Base-by-base conservation (phyloP, 805 yeast genomes). In the Candida alai region DNA sequence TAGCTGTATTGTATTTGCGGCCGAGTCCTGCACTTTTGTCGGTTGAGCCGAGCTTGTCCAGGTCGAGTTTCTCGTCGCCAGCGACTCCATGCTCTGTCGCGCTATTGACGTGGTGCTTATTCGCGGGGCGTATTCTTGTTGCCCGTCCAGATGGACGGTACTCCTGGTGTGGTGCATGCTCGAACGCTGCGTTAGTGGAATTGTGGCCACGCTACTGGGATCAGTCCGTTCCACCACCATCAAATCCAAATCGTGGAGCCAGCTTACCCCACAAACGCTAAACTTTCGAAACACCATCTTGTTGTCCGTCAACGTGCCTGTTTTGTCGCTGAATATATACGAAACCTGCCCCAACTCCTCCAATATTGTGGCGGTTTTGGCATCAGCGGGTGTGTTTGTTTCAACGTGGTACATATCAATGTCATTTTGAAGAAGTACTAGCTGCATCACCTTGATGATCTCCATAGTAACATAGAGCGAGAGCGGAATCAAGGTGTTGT, bases 341-440 rank as follows among this genome's bases (percentile, higher is more conserved):
- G 95, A 82, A 1, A 94, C 97, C 55, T 93, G 99, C 2, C 99
- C 99, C 48, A 93, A 66, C 59, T 93, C 98, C 55, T 93, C 99
- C 44, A 93, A 73, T 45, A 93, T 87, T 0, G 97, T 85, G 0
- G 97, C 96, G 0, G 97, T 89, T 54, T 90, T 80, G 0, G 96
- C 94, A 48, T 85, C 96, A 30, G 96, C 90, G 0, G 95, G 96
- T 0, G 96, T 93, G 49, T 93, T 77, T 6, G 87, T 73, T 20
- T 76, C 83, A 12, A 68, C 68, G 54, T 93, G 86, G 51, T 90
- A 93, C 96, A 93, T 87, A 59, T 94, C 97, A 30, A 93, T 76
- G 59, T 93, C 98, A 74, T 79, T 80, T 53, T 87, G 94, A 50
- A 93, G 66, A 37, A 88, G 67, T 26, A 80, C 58, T 56, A 87